phyloP scores from a whole-genome alignment of 257 asterid genomes.

The Euphrasia confusa region DNA sequence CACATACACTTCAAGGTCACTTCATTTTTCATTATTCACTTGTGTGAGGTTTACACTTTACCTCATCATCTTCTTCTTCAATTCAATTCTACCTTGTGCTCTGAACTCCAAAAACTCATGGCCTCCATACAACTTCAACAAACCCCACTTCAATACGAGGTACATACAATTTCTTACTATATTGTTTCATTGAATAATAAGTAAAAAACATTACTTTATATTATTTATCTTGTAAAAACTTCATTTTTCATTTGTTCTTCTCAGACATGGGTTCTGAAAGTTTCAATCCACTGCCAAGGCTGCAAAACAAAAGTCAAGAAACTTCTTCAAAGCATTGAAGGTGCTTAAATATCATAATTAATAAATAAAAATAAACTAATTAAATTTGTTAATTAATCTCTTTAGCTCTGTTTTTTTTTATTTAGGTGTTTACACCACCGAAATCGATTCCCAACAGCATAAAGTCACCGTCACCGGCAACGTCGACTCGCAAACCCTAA shows the following conservation, averaged over 20 bases:
- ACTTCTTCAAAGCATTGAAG: conserved; percentile 68
- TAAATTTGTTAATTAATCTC: too few relatives aligned
- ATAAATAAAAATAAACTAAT: too few relatives aligned
- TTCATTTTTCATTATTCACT: too few relatives aligned
- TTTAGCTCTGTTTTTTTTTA: neutral
- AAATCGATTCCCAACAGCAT: conserved; percentile 58
- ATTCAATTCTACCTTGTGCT: too few relatives aligned
- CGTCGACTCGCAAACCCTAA: conserved; percentile 50
- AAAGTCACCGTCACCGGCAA: conserved; percentile 77
- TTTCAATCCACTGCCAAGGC: conserved; percentile 89
- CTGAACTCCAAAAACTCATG: neutral
- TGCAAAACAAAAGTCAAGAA: conserved; percentile 80
- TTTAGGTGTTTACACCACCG: conserved; percentile 67
- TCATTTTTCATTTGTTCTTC: neutral
- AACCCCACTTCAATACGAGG: too few relatives aligned
- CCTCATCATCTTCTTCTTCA: too few relatives aligned
- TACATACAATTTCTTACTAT: too few relatives aligned
- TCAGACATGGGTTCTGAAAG: conserved; percentile 76
- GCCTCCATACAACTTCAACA: too few relatives aligned
- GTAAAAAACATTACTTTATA: neutral
- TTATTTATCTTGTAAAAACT: neutral
- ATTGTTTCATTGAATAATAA: neutral
- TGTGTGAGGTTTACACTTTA: too few relatives aligned
- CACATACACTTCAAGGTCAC: too few relatives aligned
- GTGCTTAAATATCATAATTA: conserved; percentile 24